These are phyloP conservation scores for Trichosporon faecale DNA, from an alignment of 1,284 basidiomycete genomes.

Conservation along the genomic window DNA sequence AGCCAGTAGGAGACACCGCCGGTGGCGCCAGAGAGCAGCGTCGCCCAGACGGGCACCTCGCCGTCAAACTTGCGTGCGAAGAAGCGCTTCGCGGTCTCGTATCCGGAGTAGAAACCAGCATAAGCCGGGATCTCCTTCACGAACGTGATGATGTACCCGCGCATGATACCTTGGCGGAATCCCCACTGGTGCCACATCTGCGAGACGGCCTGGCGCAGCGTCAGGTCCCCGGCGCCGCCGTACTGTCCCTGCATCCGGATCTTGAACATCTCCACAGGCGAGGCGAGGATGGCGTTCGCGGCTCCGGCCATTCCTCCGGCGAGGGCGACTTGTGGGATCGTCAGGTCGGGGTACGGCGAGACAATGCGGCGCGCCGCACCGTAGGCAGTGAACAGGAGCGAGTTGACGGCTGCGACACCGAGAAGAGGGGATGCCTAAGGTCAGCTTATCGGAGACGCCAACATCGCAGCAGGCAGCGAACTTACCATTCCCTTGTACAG, in stretches of 20 bases:
- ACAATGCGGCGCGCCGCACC: constrained; percentile 74
- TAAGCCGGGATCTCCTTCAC: constrained; percentile 91
- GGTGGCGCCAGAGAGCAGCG: constrained; percentile 77
- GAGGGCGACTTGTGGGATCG: constrained; percentile 70
- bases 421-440: constrained; percentile 72
- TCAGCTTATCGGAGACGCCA: not conserved
- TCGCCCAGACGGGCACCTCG: constrained; percentile 80
- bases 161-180: constrained; percentile 82
- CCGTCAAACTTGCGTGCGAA: constrained; percentile 54
- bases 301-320: constrained; percentile 91
- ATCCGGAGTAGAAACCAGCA: constrained; percentile 72
- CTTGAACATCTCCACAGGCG: constrained; percentile 67
- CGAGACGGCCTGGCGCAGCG: constrained; percentile 64
- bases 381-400: constrained; percentile 88
- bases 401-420: constrained; percentile 96
- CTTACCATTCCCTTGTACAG: constrained; percentile 19
- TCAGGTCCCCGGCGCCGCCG: constrained; percentile 65
- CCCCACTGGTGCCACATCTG: constrained; percentile 87
- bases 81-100: constrained; percentile 79
- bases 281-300: constrained; percentile 79
- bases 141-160: constrained; percentile 96
- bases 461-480: no score
- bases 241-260: constrained; percentile 87
- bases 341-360: constrained; percentile 79
- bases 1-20: constrained; percentile 95